Evolutionary conservation across 2,329 filamentous ascomycete species (phyloP).

Genomic region (Sporothrix euskadiensis): DNA sequence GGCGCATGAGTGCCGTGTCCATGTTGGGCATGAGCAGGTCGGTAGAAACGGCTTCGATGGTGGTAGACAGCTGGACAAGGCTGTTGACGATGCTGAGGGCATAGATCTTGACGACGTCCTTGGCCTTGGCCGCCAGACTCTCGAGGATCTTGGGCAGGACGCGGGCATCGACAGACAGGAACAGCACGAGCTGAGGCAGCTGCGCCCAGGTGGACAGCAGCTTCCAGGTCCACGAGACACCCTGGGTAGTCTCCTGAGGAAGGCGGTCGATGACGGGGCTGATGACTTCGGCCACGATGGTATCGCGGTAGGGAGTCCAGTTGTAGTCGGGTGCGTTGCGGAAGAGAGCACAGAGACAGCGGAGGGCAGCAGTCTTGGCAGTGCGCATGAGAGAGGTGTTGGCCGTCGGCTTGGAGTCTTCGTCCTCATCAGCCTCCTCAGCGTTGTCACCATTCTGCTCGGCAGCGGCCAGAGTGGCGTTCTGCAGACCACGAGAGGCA

Average conservation of each 20-base stretch:
- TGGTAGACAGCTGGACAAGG: slow-evolving; percentile 61
- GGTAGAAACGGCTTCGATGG: slow-evolving; percentile 52
- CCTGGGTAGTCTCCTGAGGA: slow-evolving; percentile 82
- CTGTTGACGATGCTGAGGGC: slow-evolving; percentile 74
- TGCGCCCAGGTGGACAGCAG: slow-evolving; percentile 80
- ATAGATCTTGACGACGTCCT: slow-evolving; percentile 83
- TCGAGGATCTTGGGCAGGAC: slow-evolving; percentile 72
- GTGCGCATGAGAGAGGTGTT: slow-evolving; percentile 62
- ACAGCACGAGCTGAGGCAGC: slow-evolving; percentile 63
- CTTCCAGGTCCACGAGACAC: slow-evolving; percentile 77
- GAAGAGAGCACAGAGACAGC: slow-evolving; percentile 79
- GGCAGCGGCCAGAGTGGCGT: slow-evolving; percentile 29
- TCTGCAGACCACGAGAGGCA: slow-evolving; percentile 59
- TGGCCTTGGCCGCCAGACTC: slow-evolving; percentile 64
- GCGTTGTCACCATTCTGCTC: slow-evolving; percentile 43
- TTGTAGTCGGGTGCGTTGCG: slow-evolving; percentile 66
- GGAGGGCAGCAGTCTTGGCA: slow-evolving; percentile 71
- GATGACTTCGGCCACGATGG: slow-evolving; percentile 74
- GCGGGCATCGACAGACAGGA: slow-evolving; percentile 62
- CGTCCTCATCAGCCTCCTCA: slow-evolving; percentile 33
- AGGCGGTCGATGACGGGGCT: slow-evolving; percentile 76
- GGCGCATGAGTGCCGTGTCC: slow-evolving; percentile 53
- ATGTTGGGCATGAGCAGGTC: slow-evolving; percentile 57
- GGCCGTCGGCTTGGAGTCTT: not conserved
- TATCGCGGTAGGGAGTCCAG: slow-evolving; percentile 69